Percentiles rank a stretch among this genome's conserved stretches.
These are phyloP conservation scores for Xylaria sp. DNA, from an alignment of 2,329 filamentous ascomycete species.

Conservation along the genomic window DNA sequence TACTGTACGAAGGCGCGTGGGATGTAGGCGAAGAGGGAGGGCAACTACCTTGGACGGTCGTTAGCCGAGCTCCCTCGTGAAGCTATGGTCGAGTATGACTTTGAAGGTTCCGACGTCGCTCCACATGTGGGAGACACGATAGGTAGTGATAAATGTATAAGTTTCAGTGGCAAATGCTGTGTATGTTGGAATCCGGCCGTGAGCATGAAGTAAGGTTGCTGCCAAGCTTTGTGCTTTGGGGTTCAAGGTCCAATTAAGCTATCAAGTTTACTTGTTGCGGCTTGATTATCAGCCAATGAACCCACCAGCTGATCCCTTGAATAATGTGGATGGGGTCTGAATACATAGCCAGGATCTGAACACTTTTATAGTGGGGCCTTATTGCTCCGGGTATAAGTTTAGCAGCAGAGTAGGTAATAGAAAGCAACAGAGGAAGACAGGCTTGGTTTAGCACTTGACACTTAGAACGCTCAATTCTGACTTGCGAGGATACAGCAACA, in stretches of 20 bases:
- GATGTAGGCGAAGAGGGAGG: constrained; percentile 4
- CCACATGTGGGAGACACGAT: constrained; percentile 4
- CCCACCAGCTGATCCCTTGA: constrained; percentile 15
- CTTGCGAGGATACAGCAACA: background rate
- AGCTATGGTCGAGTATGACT: constrained; percentile 1
- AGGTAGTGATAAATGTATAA: constrained; percentile 4
- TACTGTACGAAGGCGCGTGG: background rate
- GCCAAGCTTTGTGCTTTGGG: constrained; percentile 19
- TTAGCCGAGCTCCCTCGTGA: constrained; percentile 14
- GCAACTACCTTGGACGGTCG: constrained; percentile 14
- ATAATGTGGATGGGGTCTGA: constrained; percentile 16
- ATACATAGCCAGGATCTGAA: constrained; percentile 20
- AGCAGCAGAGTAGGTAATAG: constrained; percentile 1
- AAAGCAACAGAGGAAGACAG: constrained; percentile 1
- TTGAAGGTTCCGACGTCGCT: constrained; percentile 6
- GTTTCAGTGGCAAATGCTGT: constrained; percentile 6
- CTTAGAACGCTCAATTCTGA: background rate
- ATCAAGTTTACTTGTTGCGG: constrained; percentile 21
- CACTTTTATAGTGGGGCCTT: constrained; percentile 14
- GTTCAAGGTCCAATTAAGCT: constrained; percentile 25
- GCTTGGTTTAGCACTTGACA: constrained; percentile 13
- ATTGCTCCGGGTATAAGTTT: constrained; percentile 9
- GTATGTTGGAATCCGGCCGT: constrained; percentile 17
- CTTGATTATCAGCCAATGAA: constrained; percentile 11
- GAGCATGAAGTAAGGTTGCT: constrained; percentile 18